Evolutionary conservation across 495 filamentous ascomycete species (phyloP).

Genomic region (Venustampulla echinocandica): DNA sequence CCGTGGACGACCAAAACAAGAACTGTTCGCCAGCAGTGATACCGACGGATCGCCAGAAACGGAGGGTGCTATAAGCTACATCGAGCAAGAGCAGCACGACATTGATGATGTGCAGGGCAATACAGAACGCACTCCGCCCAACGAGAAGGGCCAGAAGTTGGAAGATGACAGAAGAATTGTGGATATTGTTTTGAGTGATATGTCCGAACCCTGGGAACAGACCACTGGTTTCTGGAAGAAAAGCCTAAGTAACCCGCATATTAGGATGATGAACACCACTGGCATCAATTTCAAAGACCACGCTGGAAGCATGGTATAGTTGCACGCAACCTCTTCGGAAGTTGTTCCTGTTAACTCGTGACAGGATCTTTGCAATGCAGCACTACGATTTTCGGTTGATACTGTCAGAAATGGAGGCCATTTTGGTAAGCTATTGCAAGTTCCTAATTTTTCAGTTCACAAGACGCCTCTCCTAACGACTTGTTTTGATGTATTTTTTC

Average conservation of each 20-base stretch:
- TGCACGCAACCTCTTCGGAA: no score
- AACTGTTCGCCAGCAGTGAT: neutral
- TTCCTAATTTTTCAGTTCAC: no score
- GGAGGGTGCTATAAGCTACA: constrained; percentile 37
- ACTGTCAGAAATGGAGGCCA: constrained; percentile 74
- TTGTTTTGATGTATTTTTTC: neutral
- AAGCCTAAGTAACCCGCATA: constrained; percentile 84
- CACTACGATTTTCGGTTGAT: constrained; percentile 73
- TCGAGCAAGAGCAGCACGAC: constrained; percentile 41
- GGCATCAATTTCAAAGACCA: constrained; percentile 82
- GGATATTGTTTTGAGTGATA: constrained; percentile 95
- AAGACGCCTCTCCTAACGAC: neutral
- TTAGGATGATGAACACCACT: constrained; percentile 98
- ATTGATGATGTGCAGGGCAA: constrained; percentile 18
- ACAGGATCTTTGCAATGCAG: constrained; percentile 82
- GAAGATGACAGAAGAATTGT: constrained; percentile 40
- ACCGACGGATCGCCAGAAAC: neutral
- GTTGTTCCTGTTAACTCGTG: constrained; percentile 1
- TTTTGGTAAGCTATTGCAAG: constrained; percentile 42
- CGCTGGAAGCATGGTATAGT: constrained; percentile 84
- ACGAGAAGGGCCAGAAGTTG: no score
- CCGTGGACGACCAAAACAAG: constrained; percentile 42
- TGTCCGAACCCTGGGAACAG: constrained; percentile 92
- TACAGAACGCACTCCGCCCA: no score
- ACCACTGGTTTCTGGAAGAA: constrained; percentile 67